Conservation (phyloP, 306 rosid species). For the Pueraria montana region DNA sequence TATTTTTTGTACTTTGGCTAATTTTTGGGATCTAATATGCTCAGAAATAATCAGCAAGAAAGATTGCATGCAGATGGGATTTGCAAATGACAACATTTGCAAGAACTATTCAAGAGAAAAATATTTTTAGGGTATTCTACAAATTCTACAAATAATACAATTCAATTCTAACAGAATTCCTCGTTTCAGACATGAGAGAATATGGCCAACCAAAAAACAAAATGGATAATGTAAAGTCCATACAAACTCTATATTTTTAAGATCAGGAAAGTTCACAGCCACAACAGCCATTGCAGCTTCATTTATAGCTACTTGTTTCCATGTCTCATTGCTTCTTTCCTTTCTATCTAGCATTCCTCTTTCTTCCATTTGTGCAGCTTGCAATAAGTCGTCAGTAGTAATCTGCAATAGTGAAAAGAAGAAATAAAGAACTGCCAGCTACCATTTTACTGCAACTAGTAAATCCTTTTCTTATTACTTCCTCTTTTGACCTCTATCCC, state of each 20-base stretch:
- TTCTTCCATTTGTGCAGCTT: slow-evolving; percentile 99
- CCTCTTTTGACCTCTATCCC: slow-evolving; percentile 33
- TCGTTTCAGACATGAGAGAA: slow-evolving; percentile 14
- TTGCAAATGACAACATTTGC: not conserved
- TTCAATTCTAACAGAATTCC: slow-evolving; percentile 2
- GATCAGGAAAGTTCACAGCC: slow-evolving; percentile 87
- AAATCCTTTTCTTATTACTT: slow-evolving; percentile 27
- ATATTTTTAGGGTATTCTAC: not conserved
- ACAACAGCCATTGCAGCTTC: slow-evolving; percentile 97
- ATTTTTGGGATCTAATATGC: slow-evolving; percentile 2
- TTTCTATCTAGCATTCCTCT: slow-evolving; percentile 97
- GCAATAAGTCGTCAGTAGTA: slow-evolving; percentile 94
- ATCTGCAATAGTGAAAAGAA: slow-evolving; percentile 66
- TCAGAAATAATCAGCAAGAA: slow-evolving; percentile 22
- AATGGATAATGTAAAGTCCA: slow-evolving; percentile 48
- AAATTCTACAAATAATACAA: not conserved
- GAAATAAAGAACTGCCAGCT: slow-evolving; percentile 26
- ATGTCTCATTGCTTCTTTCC: slow-evolving; percentile 81
- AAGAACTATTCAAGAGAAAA: not conserved
- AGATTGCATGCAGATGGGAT: slow-evolving; percentile 29
- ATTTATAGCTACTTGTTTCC: slow-evolving; percentile 95
- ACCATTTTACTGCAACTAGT: slow-evolving; percentile 26
- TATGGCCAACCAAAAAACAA: slow-evolving; percentile 38
- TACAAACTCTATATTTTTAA: slow-evolving; percentile 91
- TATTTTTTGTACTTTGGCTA: not conserved